phyloP scores from a whole-genome alignment of 805 yeast species.

The Jamesozyma gamospora region DNA sequence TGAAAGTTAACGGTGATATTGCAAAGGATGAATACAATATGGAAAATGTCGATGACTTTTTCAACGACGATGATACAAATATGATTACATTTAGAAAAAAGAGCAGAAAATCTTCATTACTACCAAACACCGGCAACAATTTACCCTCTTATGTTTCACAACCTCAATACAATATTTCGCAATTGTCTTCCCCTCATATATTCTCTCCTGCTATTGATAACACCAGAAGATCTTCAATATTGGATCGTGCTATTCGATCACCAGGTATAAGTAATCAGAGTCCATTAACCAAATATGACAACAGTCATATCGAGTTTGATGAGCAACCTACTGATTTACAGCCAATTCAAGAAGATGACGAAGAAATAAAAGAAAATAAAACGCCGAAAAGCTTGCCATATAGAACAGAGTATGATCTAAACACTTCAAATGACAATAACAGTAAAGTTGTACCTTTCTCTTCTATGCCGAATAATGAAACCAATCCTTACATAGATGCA shows the following conservation, averaged over 20 bases:
- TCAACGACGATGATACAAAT: conserved; percentile 39
- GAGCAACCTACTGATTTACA: not conserved
- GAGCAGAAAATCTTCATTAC: conserved; percentile 17
- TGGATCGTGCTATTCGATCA: too few relatives aligned
- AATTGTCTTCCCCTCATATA: conserved; percentile 8
- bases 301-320: not conserved
- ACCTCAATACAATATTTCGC: not conserved
- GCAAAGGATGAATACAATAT: conserved; percentile 13
- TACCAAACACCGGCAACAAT: conserved; percentile 3
- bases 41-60: conserved; percentile 48
- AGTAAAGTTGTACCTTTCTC: not conserved
- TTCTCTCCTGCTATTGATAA: conserved; percentile 5
- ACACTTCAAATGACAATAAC: not conserved
- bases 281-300: not conserved
- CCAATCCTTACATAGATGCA: conserved; percentile 32
- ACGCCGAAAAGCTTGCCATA: not conserved
- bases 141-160: not conserved
- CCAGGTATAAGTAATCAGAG: not conserved
- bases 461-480: not conserved
- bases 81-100: conserved; percentile 8
- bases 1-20: conserved; percentile 9
- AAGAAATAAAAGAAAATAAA: not conserved
- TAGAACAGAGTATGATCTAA: conserved; percentile 3
- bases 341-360: not conserved
- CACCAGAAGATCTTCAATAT: not conserved